Evolutionary conservation across 495 filamentous ascomycete species (phyloP).

Genomic region (Terfezia boudieri): DNA sequence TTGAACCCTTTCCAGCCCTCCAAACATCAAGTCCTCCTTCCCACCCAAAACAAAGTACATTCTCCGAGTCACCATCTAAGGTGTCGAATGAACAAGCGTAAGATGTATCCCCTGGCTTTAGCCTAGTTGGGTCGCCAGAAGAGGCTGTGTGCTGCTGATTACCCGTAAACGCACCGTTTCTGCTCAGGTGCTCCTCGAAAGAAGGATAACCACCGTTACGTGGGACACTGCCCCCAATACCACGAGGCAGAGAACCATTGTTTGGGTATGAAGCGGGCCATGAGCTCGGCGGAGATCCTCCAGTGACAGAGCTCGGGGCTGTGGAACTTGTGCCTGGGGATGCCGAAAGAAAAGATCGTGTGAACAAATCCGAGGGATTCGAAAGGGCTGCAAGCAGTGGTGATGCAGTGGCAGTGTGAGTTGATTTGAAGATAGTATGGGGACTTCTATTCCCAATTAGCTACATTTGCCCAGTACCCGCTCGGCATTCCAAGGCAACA

Average conservation of each 20-base stretch:
- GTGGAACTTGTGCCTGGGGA: constrained; percentile 1
- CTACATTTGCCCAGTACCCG: neutral
- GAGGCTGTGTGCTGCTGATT: constrained; percentile 11
- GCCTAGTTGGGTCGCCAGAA: constrained; percentile 1
- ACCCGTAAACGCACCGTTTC: constrained; percentile 6
- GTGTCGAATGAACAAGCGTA: constrained; percentile 18
- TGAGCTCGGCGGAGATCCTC: constrained; percentile 15
- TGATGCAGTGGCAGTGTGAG: constrained; percentile 5
- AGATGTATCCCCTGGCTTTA: constrained; percentile 11
- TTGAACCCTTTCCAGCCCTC: constrained; percentile 12
- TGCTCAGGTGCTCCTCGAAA: constrained; percentile 16
- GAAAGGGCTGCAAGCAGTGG: constrained; percentile 16
- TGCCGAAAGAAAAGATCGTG: constrained; percentile 16
- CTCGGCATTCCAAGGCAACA: neutral
- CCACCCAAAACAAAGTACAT: constrained; percentile 18
- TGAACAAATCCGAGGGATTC: constrained; percentile 12
- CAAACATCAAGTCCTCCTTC: constrained; percentile 18
- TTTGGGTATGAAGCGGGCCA: constrained; percentile 13
- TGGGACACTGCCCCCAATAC: constrained; percentile 6
- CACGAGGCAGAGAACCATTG: constrained; percentile 7
- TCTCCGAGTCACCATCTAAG: constrained; percentile 14
- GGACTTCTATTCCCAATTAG: neutral
- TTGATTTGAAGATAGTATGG: neutral
- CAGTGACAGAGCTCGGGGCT: constrained; percentile 10
- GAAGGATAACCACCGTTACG: constrained; percentile 16